Conservation (phyloP, 495 filamentous ascomycete genomes). For the Collariella sp. region DNA sequence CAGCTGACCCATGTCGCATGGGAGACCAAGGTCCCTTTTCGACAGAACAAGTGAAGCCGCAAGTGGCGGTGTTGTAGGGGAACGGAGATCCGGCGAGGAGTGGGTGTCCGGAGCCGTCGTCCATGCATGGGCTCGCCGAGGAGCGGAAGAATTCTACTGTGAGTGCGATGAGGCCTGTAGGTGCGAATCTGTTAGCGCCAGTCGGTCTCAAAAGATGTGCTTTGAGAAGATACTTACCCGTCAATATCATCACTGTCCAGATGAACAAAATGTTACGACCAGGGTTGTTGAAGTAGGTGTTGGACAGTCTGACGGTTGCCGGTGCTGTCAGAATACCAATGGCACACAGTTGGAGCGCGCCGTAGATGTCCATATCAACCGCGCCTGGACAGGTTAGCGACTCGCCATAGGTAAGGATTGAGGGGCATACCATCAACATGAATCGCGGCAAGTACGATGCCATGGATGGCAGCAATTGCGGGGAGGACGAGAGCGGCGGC, state of each 20-base stretch:
- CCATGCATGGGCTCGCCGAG: conserved; percentile 30
- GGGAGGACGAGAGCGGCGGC: conserved; percentile 55
- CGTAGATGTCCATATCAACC: conserved; percentile 57
- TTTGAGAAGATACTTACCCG: conserved; percentile 30
- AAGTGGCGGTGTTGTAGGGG: conserved; percentile 28
- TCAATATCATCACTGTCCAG: conserved; percentile 50
- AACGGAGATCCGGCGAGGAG: conserved; percentile 23
- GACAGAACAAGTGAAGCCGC: conserved; percentile 36
- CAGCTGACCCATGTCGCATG: conserved; percentile 39
- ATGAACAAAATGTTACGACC: conserved; percentile 54
- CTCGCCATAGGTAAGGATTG: neutral
- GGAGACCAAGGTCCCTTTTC: conserved; percentile 39
- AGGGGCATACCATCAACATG: conserved; percentile 42
- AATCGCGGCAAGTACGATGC: conserved; percentile 45
- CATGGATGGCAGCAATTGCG: conserved; percentile 52
- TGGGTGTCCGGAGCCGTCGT: conserved; percentile 17
- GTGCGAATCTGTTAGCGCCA: neutral
- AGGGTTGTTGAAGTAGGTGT: conserved; percentile 51
- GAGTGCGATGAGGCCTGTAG: conserved; percentile 45
- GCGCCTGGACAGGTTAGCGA: conserved; percentile 33
- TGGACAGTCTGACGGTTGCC: conserved; percentile 45
- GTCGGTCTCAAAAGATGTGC: neutral
- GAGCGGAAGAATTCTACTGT: conserved; percentile 51
- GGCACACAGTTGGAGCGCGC: conserved; percentile 53
- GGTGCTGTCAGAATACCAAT: conserved; percentile 54